A percentile compares a stretch with the other conserved stretches of the same genome.
Evolutionary conservation across 177 flowering plant genomes (phyloP).

Genomic region (Vitis hybrid): DNA sequence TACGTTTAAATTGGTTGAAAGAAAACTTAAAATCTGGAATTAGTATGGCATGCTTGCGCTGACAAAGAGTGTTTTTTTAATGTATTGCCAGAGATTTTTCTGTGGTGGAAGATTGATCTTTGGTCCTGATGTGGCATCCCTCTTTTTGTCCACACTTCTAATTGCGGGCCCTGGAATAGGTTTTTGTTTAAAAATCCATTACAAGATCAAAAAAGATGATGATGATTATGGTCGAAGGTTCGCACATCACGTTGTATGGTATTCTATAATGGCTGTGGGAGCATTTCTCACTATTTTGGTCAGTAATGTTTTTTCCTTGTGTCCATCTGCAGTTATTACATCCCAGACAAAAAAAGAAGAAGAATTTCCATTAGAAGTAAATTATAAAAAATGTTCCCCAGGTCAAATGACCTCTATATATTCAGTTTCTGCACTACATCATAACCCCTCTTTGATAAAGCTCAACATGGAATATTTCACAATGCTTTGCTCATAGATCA

Average conservation of each 20-base stretch:
- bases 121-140: slow-evolving; percentile 52
- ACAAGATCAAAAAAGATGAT: slow-evolving; percentile 16
- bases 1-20: too few relatives aligned
- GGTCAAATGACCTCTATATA: too few relatives aligned
- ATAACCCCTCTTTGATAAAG: too few relatives aligned
- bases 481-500: too few relatives aligned
- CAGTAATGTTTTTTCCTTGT: slow-evolving; percentile 21
- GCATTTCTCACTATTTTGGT: slow-evolving; percentile 58
- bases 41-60: not conserved
- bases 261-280: slow-evolving; percentile 46
- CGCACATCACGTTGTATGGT: slow-evolving; percentile 11
- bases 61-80: not conserved
- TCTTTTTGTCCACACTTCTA: slow-evolving; percentile 32
- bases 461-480: too few relatives aligned
- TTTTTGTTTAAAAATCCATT: slow-evolving; percentile 29
- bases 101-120: slow-evolving; percentile 48
- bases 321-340: too few relatives aligned
- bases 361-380: too few relatives aligned
- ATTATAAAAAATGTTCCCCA: too few relatives aligned
- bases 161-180: slow-evolving; percentile 39
- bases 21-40: too few relatives aligned
- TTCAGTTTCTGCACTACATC: too few relatives aligned
- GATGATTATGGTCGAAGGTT: not conserved
- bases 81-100: slow-evolving; percentile 34
- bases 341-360: too few relatives aligned